phyloP scores from a whole-genome alignment of 2,329 filamentous ascomycete species.

The Teratosphaeria gauchensis region DNA sequence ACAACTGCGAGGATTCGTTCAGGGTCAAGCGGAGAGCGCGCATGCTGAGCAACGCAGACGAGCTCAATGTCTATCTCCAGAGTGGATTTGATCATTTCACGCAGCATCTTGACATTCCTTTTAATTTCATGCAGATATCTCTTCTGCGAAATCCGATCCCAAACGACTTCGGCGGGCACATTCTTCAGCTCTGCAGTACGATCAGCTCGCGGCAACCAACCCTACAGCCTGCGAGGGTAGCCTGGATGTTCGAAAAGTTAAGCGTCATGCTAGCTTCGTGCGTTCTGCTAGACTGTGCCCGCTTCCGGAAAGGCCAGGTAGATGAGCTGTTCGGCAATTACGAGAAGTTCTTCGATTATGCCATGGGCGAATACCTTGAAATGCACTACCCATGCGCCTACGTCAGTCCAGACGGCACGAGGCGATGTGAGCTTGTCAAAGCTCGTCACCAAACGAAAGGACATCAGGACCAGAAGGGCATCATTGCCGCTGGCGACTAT shows the following conservation, averaged over 20 bases:
- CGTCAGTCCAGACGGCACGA: conserved; percentile 20
- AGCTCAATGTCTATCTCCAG: conserved; percentile 40
- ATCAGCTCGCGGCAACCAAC: conserved; percentile 28
- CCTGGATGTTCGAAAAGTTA: conserved; percentile 35
- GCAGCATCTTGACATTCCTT: conserved; percentile 35
- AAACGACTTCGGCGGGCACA: conserved; percentile 41
- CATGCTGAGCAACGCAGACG: conserved; percentile 39
- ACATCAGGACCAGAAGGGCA: conserved; percentile 37
- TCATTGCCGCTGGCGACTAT: conserved; percentile 35
- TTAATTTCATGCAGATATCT: conserved; percentile 43
- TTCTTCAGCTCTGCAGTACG: conserved; percentile 38
- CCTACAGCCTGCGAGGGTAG: conserved; percentile 19
- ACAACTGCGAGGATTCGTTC: conserved; percentile 32
- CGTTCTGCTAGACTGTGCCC: conserved; percentile 39
- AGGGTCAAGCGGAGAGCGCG: conserved; percentile 35
- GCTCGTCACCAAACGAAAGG: conserved; percentile 24
- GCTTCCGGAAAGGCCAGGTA: conserved; percentile 27
- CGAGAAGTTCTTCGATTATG: conserved; percentile 33
- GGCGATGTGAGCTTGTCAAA: conserved; percentile 24
- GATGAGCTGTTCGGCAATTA: conserved; percentile 34
- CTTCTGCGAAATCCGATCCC: conserved; percentile 36
- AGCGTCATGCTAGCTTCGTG: conserved; percentile 43
- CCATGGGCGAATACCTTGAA: conserved; percentile 36
- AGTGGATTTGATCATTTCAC: conserved; percentile 44
- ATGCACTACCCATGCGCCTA: conserved; percentile 40